phyloP scores from a whole-genome alignment of 495 filamentous ascomycete species.

The Talaromyces liani region DNA sequence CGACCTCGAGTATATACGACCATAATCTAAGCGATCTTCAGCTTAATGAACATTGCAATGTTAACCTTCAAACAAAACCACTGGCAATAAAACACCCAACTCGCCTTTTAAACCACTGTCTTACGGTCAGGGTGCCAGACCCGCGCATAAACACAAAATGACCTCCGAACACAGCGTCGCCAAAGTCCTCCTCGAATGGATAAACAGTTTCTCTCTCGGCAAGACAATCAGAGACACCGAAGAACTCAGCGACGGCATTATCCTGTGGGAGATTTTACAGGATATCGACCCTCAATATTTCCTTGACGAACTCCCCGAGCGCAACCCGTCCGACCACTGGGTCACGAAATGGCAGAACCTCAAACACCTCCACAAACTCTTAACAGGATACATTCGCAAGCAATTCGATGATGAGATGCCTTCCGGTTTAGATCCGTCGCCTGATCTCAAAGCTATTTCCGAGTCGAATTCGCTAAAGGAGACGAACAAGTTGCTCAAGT shows the following conservation, averaged over 20 bases:
- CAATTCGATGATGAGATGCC: conserved; percentile 43
- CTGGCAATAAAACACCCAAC: background rate
- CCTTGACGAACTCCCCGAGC: conserved; percentile 51
- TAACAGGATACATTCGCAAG: conserved; percentile 58
- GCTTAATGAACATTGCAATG: background rate
- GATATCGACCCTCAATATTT: conserved; percentile 66
- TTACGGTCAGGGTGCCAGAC: background rate
- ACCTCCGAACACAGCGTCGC: conserved; percentile 37
- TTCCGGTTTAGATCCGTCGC: conserved; percentile 38
- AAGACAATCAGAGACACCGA: conserved; percentile 41
- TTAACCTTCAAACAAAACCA: background rate
- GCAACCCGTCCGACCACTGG: conserved; percentile 42
- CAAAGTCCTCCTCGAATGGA: conserved; percentile 52
- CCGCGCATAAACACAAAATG: conserved; percentile 20
- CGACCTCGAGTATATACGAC: background rate
- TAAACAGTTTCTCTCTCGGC: conserved; percentile 45
- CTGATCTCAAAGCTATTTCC: conserved; percentile 55
- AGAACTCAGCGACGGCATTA: conserved; percentile 67
- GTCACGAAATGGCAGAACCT: conserved; percentile 51
- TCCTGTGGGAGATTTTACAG: conserved; percentile 62
- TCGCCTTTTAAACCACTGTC: background rate
- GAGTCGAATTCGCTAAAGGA: conserved; percentile 33
- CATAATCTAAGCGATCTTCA: background rate
- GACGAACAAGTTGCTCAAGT: conserved; percentile 51
- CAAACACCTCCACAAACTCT: conserved; percentile 59